A percentile compares a stretch with the other conserved stretches of the same genome.
These are phyloP conservation scores for Alternaria longipes DNA, from an alignment of 2,329 filamentous ascomycete genomes.

Conservation along the genomic window DNA sequence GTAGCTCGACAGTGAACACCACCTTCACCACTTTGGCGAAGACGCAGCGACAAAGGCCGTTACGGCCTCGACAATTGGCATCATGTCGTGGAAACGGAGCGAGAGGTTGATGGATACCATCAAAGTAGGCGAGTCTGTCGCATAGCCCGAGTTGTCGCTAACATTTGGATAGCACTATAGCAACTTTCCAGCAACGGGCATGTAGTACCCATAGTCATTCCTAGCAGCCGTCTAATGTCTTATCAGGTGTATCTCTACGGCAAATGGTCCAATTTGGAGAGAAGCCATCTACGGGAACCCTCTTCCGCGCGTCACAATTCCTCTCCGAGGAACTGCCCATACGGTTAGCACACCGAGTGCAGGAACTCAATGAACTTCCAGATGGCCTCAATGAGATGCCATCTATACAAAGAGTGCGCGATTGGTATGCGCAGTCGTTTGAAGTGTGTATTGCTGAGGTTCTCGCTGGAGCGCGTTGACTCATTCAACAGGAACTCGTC, in stretches of 20 bases:
- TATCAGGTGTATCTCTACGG: slow-evolving; percentile 72
- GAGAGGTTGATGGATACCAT: slow-evolving; percentile 95
- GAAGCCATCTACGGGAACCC: slow-evolving; percentile 86
- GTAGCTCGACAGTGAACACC: slow-evolving; percentile 20
- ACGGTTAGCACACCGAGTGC: slow-evolving; percentile 92
- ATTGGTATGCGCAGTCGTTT: slow-evolving; percentile 99
- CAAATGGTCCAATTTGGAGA: slow-evolving; percentile 99
- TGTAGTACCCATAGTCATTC: slow-evolving; percentile 72
- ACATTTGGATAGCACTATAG: slow-evolving; percentile 74
- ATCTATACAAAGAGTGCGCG: slow-evolving; percentile 91
- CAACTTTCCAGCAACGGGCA: slow-evolving; percentile 94
- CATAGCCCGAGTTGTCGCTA: slow-evolving; percentile 29
- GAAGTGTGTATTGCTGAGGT: slow-evolving; percentile 70
- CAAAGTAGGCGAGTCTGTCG: slow-evolving; percentile 58
- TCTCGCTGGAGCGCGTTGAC: slow-evolving; percentile 31
- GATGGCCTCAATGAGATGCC: slow-evolving; percentile 98
- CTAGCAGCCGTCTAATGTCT: slow-evolving; percentile 25
- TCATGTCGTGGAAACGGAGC: slow-evolving; percentile 93
- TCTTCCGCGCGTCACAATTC: slow-evolving; percentile 98
- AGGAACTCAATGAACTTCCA: slow-evolving; percentile 89
- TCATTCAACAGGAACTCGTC: slow-evolving; percentile 80
- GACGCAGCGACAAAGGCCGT: slow-evolving; percentile 41
- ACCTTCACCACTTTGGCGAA: slow-evolving; percentile 48
- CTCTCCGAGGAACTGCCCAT: slow-evolving; percentile 98
- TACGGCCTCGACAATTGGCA: slow-evolving; percentile 51